Evolutionary conservation across 371 early-diverging fungal species (phyloP).

Genomic region (Mortierella sp.): DNA sequence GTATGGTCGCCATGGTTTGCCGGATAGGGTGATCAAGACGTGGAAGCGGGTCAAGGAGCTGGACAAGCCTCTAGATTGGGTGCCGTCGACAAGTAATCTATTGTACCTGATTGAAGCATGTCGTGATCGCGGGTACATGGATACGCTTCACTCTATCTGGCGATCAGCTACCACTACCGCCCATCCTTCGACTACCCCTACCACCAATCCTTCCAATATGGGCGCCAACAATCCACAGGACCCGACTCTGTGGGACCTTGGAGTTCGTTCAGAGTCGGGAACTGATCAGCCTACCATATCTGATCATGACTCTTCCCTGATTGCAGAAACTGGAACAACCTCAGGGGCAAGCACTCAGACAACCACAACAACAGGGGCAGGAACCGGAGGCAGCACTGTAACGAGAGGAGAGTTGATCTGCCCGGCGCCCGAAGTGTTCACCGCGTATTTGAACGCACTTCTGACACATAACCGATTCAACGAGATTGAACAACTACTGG

Average conservation of each 20-base stretch:
- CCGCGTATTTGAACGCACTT: constrained; percentile 48
- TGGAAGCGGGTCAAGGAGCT: constrained; percentile 31
- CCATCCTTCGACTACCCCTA: neutral
- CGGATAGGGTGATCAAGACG: constrained; percentile 43
- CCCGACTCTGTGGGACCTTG: neutral
- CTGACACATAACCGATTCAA: constrained; percentile 52
- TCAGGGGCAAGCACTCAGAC: neutral
- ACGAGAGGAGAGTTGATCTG: neutral
- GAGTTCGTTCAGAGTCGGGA: neutral
- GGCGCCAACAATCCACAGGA: neutral
- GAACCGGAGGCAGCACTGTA: neutral
- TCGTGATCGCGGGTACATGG: constrained; percentile 53
- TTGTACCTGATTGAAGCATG: constrained; percentile 49
- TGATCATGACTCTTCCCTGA: neutral
- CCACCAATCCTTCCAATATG: neutral
- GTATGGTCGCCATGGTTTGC: constrained; percentile 40
- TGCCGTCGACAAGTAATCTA: constrained; percentile 32
- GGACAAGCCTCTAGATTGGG: constrained; percentile 26
- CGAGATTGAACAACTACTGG: constrained; percentile 33
- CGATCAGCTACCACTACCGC: constrained; percentile 10
- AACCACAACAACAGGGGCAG: neutral
- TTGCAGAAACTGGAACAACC: neutral
- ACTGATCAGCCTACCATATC: neutral
- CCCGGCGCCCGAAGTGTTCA: constrained; percentile 42
- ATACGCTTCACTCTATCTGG: constrained; percentile 46